Conservation (phyloP, 495 filamentous ascomycete genomes). For the Penicillium subrubescens region DNA sequence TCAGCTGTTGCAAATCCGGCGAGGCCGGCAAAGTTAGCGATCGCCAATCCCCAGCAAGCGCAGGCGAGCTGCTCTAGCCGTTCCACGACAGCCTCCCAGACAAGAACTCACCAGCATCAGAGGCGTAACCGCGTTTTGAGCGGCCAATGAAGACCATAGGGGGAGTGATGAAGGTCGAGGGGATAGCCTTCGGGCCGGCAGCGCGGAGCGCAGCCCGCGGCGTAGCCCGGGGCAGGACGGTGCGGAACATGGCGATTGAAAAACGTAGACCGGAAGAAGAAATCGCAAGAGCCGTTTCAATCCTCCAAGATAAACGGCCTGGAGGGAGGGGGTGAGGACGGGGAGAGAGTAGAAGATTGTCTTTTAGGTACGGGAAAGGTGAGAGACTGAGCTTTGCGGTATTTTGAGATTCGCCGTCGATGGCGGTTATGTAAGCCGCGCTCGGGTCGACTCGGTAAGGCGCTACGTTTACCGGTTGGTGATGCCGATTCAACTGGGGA, state of each 20-base stretch:
- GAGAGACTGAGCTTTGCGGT: slow-evolving; percentile 35
- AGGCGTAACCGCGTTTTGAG: slow-evolving; percentile 73
- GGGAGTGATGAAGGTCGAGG: slow-evolving; percentile 60
- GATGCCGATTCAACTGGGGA: not conserved
- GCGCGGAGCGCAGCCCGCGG: slow-evolving; percentile 64
- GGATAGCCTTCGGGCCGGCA: slow-evolving; percentile 43
- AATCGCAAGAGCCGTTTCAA: slow-evolving; percentile 23
- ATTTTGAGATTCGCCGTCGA: slow-evolving; percentile 27
- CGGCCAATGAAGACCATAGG: slow-evolving; percentile 57
- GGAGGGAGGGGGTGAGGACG: slow-evolving; percentile 26
- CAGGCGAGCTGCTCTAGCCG: slow-evolving; percentile 6
- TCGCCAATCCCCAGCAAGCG: slow-evolving; percentile 25
- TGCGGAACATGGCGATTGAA: slow-evolving; percentile 66
- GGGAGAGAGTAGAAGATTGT: slow-evolving; percentile 24
- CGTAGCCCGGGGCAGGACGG: slow-evolving; percentile 66
- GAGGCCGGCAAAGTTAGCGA: slow-evolving; percentile 28
- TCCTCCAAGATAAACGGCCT: slow-evolving; percentile 33
- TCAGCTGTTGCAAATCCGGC: slow-evolving; percentile 59
- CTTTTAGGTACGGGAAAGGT: slow-evolving; percentile 35
- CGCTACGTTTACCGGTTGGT: slow-evolving; percentile 10
- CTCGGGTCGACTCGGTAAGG: slow-evolving; percentile 30
- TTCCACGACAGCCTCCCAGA: not conserved
- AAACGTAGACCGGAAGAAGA: slow-evolving; percentile 29
- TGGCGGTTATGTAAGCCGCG: slow-evolving; percentile 27
- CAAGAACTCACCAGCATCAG: slow-evolving; percentile 69